Evolutionary conservation across 2,329 filamentous ascomycete genomes (phyloP).

Genomic region (Curvularia verruculosa): DNA sequence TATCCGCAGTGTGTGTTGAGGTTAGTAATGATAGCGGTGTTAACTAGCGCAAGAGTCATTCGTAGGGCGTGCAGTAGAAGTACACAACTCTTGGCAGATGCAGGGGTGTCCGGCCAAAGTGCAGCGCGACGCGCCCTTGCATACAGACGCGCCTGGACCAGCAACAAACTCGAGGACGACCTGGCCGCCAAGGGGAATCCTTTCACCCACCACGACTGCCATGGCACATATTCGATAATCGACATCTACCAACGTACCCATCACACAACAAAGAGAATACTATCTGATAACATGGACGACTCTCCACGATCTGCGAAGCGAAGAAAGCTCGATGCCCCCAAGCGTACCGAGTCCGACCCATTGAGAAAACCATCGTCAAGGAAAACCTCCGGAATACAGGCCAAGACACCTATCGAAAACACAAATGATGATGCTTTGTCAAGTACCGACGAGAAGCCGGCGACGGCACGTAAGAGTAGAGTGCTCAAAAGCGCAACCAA

Average conservation of each 20-base stretch:
- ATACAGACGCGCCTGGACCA: slow-evolving; percentile 19
- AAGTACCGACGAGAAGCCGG: slow-evolving; percentile 16
- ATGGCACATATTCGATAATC: slow-evolving; percentile 9
- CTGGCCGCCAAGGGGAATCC: background rate
- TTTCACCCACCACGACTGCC: slow-evolving; percentile 14
- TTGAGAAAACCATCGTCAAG: slow-evolving; percentile 25
- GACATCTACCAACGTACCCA: background rate
- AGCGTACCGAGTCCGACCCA: slow-evolving; percentile 31
- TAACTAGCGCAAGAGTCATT: slow-evolving; percentile 12
- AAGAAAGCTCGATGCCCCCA: slow-evolving; percentile 43
- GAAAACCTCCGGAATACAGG: slow-evolving; percentile 30
- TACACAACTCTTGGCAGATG: slow-evolving; percentile 15
- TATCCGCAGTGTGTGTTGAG: background rate
- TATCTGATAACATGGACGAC: slow-evolving; percentile 36
- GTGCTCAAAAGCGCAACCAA: slow-evolving; percentile 17
- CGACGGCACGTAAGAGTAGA: slow-evolving; percentile 14
- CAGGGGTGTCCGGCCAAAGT: slow-evolving; percentile 21
- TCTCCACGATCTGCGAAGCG: slow-evolving; percentile 46
- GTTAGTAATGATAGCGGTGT: slow-evolving; percentile 1
- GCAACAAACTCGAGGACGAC: slow-evolving; percentile 9
- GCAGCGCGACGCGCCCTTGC: slow-evolving; percentile 28
- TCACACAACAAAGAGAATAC: background rate
- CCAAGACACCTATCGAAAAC: slow-evolving; percentile 23
- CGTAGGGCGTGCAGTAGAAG: slow-evolving; percentile 28
- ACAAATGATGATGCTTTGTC: slow-evolving; percentile 16